Percentiles rank a stretch among this genome's conserved stretches.
Conservation (phyloP, 768 basidiomycete genomes). For the Lactarius psammicola region DNA sequence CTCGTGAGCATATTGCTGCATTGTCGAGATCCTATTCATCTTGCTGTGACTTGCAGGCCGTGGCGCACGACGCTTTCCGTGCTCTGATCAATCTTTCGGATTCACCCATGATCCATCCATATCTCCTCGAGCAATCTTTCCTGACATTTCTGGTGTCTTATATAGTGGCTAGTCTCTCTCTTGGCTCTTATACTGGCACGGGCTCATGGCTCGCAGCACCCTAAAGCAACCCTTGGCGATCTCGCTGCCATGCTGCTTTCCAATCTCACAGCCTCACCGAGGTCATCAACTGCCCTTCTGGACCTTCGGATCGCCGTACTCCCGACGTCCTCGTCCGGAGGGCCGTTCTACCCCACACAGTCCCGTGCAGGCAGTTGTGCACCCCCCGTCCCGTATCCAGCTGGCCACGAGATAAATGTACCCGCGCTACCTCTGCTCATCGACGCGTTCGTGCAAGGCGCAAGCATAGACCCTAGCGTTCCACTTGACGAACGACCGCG, state of each 20-base stretch:
- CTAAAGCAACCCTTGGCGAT: conserved; percentile 88
- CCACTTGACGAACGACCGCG: conserved; percentile 50
- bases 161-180: conserved; percentile 66
- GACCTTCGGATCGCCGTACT: conserved; percentile 65
- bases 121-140: conserved; percentile 71
- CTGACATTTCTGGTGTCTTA: conserved; percentile 84
- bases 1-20: conserved; percentile 48
- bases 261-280: conserved; percentile 80
- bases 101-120: conserved; percentile 61
- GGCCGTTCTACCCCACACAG: conserved; percentile 66
- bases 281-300: conserved; percentile 62
- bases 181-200: background rate
- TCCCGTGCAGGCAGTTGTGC: conserved; percentile 80
- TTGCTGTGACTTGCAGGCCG: conserved; percentile 48
- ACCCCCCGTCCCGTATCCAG: conserved; percentile 69
- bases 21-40: conserved; percentile 1
- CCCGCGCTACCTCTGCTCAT: conserved; percentile 78
- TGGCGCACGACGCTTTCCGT: conserved; percentile 93
- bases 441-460: conserved; percentile 84
- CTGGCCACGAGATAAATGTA: conserved; percentile 50
- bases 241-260: conserved; percentile 96
- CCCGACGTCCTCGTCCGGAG: conserved; percentile 45
- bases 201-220: conserved; percentile 33
- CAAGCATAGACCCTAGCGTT: conserved; percentile 49
- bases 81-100: conserved; percentile 94